phyloP scores from a whole-genome alignment of 2,329 filamentous ascomycete species.

The Colletotrichum gloeosporioides region DNA sequence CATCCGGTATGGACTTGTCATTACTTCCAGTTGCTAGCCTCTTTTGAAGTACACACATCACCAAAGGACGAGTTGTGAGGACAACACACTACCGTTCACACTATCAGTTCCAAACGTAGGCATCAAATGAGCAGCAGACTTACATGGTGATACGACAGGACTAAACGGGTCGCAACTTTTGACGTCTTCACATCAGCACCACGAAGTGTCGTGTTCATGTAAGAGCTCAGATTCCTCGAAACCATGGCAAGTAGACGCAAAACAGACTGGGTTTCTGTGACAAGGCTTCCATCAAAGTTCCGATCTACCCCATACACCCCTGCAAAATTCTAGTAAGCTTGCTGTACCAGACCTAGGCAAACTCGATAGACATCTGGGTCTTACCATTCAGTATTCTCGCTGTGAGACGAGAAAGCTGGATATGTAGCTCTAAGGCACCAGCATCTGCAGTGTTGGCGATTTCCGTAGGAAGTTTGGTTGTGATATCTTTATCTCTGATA shows the following conservation, averaged over 20 bases:
- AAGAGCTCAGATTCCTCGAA: not conserved
- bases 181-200: not conserved
- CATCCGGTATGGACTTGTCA: not conserved
- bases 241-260: not conserved
- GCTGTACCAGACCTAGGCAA: not conserved
- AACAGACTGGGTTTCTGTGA: not conserved
- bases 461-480: not conserved
- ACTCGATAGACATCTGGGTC: not conserved
- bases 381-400: not conserved
- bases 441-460: not conserved
- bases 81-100: not conserved
- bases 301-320: not conserved
- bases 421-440: not conserved
- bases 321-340: not conserved
- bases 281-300: not conserved
- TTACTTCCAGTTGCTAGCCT: not conserved
- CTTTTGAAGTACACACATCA: not conserved
- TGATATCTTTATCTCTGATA: not conserved
- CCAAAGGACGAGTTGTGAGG: not conserved
- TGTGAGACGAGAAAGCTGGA: not conserved
- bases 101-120: not conserved
- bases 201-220: not conserved
- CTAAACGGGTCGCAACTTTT: not conserved
- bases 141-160: not conserved
- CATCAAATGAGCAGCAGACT: not conserved